Evolutionary conservation across 2,329 filamentous ascomycete genomes (phyloP).

Genomic region (Zymoseptoria crescenta): DNA sequence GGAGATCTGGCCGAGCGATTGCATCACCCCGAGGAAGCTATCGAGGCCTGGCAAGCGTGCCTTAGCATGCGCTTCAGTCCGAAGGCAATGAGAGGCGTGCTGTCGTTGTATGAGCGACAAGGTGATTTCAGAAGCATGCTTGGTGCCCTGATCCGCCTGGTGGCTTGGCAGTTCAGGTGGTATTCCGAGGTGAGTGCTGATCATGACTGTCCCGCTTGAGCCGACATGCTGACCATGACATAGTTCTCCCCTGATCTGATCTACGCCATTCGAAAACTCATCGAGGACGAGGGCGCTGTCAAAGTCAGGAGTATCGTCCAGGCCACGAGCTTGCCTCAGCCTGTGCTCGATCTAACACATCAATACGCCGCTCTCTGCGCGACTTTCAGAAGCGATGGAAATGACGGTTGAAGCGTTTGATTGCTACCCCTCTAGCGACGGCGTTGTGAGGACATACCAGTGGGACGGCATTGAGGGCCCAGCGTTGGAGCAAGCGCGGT

Average conservation of each 20-base stretch:
- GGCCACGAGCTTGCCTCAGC: constrained; percentile 85
- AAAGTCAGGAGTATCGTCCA: constrained; percentile 97
- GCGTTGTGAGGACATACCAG: background rate
- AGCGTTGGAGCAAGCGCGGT: background rate
- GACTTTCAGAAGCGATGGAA: constrained; percentile 89
- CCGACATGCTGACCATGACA: constrained; percentile 3
- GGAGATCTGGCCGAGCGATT: constrained; percentile 86
- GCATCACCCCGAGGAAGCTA: constrained; percentile 83
- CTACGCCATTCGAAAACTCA: constrained; percentile 79
- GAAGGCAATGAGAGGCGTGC: constrained; percentile 78
- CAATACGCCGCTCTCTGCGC: constrained; percentile 93
- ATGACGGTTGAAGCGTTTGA: constrained; percentile 55
- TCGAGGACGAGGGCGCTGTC: constrained; percentile 94
- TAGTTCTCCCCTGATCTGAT: constrained; percentile 87
- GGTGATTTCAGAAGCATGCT: constrained; percentile 76
- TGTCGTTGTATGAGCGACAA: constrained; percentile 68
- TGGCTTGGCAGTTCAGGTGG: constrained; percentile 98
- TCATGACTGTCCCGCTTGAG: background rate
- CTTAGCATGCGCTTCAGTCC: constrained; percentile 83
- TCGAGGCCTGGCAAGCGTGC: constrained; percentile 88
- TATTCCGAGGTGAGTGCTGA: constrained; percentile 69
- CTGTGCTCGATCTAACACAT: constrained; percentile 88
- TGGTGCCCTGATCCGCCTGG: constrained; percentile 76
- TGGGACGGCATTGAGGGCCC: background rate
- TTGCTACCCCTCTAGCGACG: background rate